These are phyloP conservation scores for Rhododendron mucronatum DNA, from an alignment of 148 eudicot species.

Conservation along the genomic window DNA sequence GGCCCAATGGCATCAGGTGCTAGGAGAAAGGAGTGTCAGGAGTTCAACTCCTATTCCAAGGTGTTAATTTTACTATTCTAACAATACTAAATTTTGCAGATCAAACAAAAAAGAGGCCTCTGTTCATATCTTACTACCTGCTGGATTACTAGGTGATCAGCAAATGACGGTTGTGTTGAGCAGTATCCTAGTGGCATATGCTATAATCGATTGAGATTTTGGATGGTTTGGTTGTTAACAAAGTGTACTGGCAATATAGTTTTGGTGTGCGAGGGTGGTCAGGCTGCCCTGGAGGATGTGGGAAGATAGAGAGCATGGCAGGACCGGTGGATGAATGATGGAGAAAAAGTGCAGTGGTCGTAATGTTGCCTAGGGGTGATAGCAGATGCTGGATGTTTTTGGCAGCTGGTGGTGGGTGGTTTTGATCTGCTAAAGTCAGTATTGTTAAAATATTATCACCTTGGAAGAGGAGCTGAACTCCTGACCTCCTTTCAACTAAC, in stretches of 20 bases:
- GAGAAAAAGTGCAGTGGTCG: background rate
- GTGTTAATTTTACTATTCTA: no score
- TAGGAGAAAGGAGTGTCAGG: no score
- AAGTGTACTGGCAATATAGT: background rate
- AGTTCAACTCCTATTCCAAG: no score
- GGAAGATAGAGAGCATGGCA: background rate
- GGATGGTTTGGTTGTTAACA: background rate
- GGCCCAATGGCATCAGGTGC: no score
- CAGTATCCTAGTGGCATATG: background rate
- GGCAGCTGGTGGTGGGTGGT: background rate
- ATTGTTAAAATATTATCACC: no score
- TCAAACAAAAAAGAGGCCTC: background rate
- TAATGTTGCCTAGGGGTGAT: background rate
- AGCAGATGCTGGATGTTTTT: background rate
- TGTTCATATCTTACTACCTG: background rate
- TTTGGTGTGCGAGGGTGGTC: background rate
- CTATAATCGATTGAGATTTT: background rate
- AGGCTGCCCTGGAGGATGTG: background rate
- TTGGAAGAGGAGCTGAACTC: no score
- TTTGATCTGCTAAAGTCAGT: no score
- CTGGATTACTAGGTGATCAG: background rate
- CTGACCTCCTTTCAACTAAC: no score
- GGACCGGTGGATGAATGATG: background rate
- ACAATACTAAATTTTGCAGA: no score
- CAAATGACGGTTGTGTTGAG: background rate